These are phyloP conservation scores for Cetraspora pellucida DNA, from an alignment of 192 early-diverging fungal species.

Conservation along the genomic window DNA sequence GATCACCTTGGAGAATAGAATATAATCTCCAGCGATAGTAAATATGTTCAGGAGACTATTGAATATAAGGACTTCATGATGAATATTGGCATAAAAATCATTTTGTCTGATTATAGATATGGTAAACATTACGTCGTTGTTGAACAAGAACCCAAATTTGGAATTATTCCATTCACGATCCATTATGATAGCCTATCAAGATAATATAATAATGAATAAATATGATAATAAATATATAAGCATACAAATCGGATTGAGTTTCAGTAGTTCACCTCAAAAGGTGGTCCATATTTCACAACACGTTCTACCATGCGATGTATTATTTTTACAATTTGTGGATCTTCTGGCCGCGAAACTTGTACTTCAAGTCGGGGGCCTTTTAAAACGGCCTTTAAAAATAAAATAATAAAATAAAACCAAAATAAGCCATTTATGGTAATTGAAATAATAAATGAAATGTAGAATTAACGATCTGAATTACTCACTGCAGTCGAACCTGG, in stretches of 20 bases:
- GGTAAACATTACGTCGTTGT: constrained; percentile 59
- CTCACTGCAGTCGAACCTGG: constrained; percentile 5
- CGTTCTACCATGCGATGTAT: constrained; percentile 89
- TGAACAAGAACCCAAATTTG: constrained; percentile 71
- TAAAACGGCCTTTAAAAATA: constrained; percentile 8
- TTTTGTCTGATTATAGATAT: not conserved
- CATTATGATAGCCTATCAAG: constrained; percentile 60
- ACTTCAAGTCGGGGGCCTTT: constrained; percentile 63
- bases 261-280: constrained; percentile 58
- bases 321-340: constrained; percentile 53
- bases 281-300: constrained; percentile 70
- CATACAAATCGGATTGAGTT: not conserved
- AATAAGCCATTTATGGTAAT: not conserved
- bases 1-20: constrained; percentile 85
- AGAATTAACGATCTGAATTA: not conserved
- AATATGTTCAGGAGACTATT: constrained; percentile 70
- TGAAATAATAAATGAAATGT: not conserved
- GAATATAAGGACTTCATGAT: not conserved
- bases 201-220: not conserved
- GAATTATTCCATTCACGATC: constrained; percentile 64
- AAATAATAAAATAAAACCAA: not conserved
- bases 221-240: not conserved
- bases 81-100: not conserved
- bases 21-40: constrained; percentile 94
- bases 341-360: constrained; percentile 61